Base-by-base conservation (phyloP, 129 eudicot genomes). In the Smallanthus sonchifolius region DNA sequence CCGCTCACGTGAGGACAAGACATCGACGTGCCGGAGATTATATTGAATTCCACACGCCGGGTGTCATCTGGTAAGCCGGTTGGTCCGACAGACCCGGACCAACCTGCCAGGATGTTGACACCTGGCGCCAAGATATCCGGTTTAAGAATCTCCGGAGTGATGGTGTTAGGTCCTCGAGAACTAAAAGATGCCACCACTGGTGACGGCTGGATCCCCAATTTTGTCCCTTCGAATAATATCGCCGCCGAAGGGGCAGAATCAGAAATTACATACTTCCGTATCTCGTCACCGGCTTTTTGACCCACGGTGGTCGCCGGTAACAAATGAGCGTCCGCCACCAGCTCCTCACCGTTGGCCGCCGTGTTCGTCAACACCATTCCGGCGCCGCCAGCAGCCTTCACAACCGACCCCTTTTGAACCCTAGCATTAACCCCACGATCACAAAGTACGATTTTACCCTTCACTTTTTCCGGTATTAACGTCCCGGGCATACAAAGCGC, bases 1-100 rank as follows among this genome's bases (percentile, higher is more conserved):
- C 99, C 99, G 59, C 97, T 91, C 72, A 91, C 90, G 75, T 95
- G 99, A 7, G 99, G 99, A 20, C 99, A 95, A 3, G 99, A 95
- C 99, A 95, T 95, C 1, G 99, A 95, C 2, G 99, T 95, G 36
- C 99, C 99, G 3, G 99, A 95, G 17, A 94, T 88, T 5, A 94
- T 94, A 77, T 94, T 94, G 73, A 83, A 94, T 19, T 48, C 91
- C 20, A 94, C 99, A 10, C 92, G 93, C 74, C 99, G 77, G 0
- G 36, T 4, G 76, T 94, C 99, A 38, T 87, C 88, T 2, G 88
- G 73, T 20, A 94, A 42, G 7, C 97, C 98, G 0, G 98, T 90
- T 5, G 98, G 98, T 0, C 98, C 98, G 2, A 86, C 91, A 0
- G 86, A 79, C 2, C 92, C 92, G 0, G 88, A 51, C 98, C 98